Evolutionary conservation across 495 filamentous ascomycete species (phyloP), one percentile per base, ranked within the genome.

Genomic region (Delitschia confertaspora): DNA sequence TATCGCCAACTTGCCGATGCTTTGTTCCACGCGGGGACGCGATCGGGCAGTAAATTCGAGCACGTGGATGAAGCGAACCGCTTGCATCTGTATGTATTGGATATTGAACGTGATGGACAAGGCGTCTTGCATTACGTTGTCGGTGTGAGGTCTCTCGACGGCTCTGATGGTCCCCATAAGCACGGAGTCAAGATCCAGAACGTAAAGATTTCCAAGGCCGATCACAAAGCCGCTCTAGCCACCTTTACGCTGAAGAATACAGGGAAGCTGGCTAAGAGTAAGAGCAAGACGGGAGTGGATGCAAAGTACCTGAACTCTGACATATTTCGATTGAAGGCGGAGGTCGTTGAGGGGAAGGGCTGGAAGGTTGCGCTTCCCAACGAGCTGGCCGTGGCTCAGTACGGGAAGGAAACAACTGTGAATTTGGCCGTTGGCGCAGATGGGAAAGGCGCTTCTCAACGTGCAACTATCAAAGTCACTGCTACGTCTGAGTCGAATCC

Each of bases 1-100:
- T 68, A 68, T 35, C 57, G 65, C 7, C 65, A 68, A 43, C 47
- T 68, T 8, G 56, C 57, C 16, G 65, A 68, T 38, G 65, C 65
- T 10, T 37, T 66, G 5, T 68, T 68, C 60, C 65, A 68, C 39
- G 65, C 64, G 3, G 65, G 65, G 9, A 66, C 65, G 9, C 40
- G 59, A 9, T 66, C 64, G 0, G 64, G 64, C 10, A 66, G 64
- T 6, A 27, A 64, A 38, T 68, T 45, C 31, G 65, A 66, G 48
- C 59, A 55, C 37, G 45, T 56, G n/a, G 65, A 68, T 38, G 55
- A 53, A 44, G 45, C 57, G 6, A 68, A 68, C 32, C 24, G 51
- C 9, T 41, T 68, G 14, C 65, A 66, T 35, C 57, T 68, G 32
- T 68, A 68, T 37, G 51, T 66, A 25, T 8, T 68, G 1, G 53